Evolutionary conservation across 1,284 basidiomycete genomes (phyloP), one percentile per base, ranked within the genome.

Genomic region (Vanrija sp.): DNA sequence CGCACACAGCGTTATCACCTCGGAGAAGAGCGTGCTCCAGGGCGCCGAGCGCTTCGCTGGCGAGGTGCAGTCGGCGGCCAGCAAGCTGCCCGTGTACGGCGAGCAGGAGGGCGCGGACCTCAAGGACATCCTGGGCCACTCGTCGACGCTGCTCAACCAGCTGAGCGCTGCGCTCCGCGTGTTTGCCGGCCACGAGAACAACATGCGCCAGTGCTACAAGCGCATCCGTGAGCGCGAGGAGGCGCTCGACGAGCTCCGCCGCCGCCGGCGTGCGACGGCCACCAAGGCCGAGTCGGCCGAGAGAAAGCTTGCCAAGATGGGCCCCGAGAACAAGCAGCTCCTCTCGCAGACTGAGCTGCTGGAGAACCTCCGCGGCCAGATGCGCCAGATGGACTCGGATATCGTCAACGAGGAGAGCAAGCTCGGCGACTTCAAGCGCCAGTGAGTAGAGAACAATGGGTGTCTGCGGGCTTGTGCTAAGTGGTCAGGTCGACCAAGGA

Each of bases 301-400:
- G 70, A 88, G 83, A 80, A 95, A 93, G 74, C 81, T 97, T 25
- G 83, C 83, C 71, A 95, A 88, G 79, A 96, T 96, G 92, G 84
- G 83, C 51, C 83, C 89, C 0, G 91, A 92, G 76, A 86, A 96
- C 79, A 97, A 96, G 81, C 88, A 89, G 66, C 77, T 93, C 38
- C 78, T 80, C 18, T 71, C 80, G 57, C 92, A 96, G 76, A 89
- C 86, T 0, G 87, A 91, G 25, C 75, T 82, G 5, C 78, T 97
- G 55, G 86, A 87, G 67, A 80, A 80, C 16, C 78, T 95, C 40
- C 82, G 87, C 43, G 84, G 86, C 26, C 88, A 95, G 69, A 95
- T 95, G 57, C 79, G 87, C 29, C 60, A 76, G 19, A 79, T 96
- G 72, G 91, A 95, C 69, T 82, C 84, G 9, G 88, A 94, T 29